Percentiles rank a stretch among this genome's conserved stretches.
These are phyloP conservation scores for Penicillium sp. DNA, from an alignment of 2,329 filamentous ascomycete genomes.

Conservation along the genomic window DNA sequence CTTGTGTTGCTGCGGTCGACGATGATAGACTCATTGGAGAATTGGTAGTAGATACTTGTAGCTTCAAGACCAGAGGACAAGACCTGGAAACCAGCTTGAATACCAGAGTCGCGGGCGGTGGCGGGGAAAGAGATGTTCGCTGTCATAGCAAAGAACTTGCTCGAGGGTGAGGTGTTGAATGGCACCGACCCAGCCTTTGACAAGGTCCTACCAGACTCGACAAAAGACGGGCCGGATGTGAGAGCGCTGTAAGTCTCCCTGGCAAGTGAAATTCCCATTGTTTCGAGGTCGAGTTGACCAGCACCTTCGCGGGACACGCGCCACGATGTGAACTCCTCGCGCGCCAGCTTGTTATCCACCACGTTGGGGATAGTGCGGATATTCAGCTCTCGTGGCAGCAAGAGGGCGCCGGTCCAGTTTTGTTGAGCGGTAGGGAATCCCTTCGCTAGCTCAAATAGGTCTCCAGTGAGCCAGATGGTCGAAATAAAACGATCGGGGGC, in stretches of 20 bases:
- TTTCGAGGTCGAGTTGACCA: conserved; percentile 7
- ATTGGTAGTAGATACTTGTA: conserved; percentile 17
- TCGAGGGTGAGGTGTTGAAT: not conserved
- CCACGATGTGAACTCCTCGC: conserved; percentile 1
- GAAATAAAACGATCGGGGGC: conserved; percentile 15
- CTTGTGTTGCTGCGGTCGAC: conserved; percentile 15
- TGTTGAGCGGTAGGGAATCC: conserved; percentile 14
- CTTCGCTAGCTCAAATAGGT: conserved; percentile 7
- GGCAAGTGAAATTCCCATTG: conserved; percentile 14
- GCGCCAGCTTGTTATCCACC: conserved; percentile 9
- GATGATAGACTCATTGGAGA: conserved; percentile 18
- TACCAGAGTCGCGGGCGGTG: not conserved
- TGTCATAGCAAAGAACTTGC: conserved; percentile 2
- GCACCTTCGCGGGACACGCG: conserved; percentile 1
- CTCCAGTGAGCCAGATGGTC: conserved; percentile 15
- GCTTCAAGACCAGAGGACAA: conserved; percentile 11
- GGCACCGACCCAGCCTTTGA: not conserved
- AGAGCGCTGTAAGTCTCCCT: conserved; percentile 13
- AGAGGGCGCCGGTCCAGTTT: conserved; percentile 11
- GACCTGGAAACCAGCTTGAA: conserved; percentile 13
- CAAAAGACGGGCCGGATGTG: not conserved
- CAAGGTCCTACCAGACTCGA: conserved; percentile 2
- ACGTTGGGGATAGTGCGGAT: conserved; percentile 9
- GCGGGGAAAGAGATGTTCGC: conserved; percentile 1
- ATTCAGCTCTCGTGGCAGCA: conserved; percentile 13